A percentile compares a stretch with the other conserved stretches of the same genome.
phyloP scores from a whole-genome alignment of 2,329 filamentous ascomycete genomes.

The Sporothrix variecibatus region DNA sequence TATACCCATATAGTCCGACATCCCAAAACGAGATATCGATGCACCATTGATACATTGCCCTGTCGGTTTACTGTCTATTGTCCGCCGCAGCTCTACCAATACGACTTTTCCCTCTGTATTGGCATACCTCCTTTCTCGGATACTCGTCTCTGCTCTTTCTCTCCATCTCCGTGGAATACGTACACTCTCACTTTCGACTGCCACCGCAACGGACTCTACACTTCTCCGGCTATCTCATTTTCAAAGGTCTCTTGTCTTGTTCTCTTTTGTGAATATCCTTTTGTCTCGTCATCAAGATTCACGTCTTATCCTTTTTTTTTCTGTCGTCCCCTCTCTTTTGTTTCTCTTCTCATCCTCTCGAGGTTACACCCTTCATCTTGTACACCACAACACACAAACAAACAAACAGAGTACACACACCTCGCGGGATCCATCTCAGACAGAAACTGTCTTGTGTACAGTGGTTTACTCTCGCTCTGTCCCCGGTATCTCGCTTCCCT shows the following conservation, averaged over 20 bases:
- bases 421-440: neutral
- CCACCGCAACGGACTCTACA: neutral
- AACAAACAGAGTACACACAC: neutral
- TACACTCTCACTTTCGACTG: neutral
- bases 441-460: conserved; percentile 16
- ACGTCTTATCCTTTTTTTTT: neutral
- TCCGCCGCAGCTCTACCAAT: neutral
- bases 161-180: neutral
- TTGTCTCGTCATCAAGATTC: neutral
- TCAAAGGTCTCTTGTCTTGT: neutral
- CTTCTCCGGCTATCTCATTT: neutral
- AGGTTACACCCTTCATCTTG: neutral
- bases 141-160: no score
- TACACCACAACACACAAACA: neutral
- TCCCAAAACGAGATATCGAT: neutral
- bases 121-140: neutral
- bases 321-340: neutral
- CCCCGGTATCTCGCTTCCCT: neutral
- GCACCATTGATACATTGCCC: neutral
- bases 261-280: neutral
- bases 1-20: conserved; percentile 23
- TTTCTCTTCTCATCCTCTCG: neutral
- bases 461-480: neutral
- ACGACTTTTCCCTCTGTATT: neutral
- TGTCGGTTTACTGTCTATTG: neutral